Percentiles rank a stretch among this genome's conserved stretches.
Evolutionary conservation across 1,284 basidiomycete species (phyloP).

Genomic region (Meripilus lineatus): DNA sequence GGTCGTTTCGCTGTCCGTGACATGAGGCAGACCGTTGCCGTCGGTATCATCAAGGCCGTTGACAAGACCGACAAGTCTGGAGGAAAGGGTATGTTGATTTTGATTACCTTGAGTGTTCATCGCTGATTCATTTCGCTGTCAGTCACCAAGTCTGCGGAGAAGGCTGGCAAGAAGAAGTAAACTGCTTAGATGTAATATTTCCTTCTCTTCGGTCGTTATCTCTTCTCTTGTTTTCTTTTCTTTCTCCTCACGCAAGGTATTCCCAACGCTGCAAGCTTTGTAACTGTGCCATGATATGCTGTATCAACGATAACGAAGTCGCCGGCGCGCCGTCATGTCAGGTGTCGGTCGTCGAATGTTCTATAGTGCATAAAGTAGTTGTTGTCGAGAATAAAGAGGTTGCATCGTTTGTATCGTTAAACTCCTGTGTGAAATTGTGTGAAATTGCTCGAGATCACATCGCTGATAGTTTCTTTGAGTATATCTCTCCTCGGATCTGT

Average conservation of each 20-base stretch:
- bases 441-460: not conserved
- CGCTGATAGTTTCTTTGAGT: too few relatives aligned
- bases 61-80: slow-evolving; percentile 86
- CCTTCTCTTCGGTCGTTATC: slow-evolving; percentile 45
- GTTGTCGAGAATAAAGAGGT: slow-evolving; percentile 30
- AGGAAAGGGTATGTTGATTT: slow-evolving; percentile 69
- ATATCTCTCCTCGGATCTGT: not conserved
- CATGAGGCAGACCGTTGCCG: slow-evolving; percentile 97
- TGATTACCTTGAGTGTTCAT: slow-evolving; percentile 5
- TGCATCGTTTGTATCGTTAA: slow-evolving; percentile 30
- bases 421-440: slow-evolving; percentile 2
- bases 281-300: slow-evolving; percentile 36
- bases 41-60: slow-evolving; percentile 96
- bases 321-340: slow-evolving; percentile 18
- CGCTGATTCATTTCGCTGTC: slow-evolving; percentile 16
- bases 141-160: slow-evolving; percentile 96
- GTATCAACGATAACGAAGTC: slow-evolving; percentile 34
- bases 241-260: slow-evolving; percentile 38
- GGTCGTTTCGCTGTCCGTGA: slow-evolving; percentile 99
- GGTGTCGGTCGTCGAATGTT: slow-evolving; percentile 26
- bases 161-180: slow-evolving; percentile 96
- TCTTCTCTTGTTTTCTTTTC: slow-evolving; percentile 43
- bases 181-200: slow-evolving; percentile 56
- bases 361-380: slow-evolving; percentile 28
- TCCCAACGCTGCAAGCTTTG: slow-evolving; percentile 36